phyloP scores from a whole-genome alignment of 371 early-diverging fungal species.

The Phascolomyces articulosus region DNA sequence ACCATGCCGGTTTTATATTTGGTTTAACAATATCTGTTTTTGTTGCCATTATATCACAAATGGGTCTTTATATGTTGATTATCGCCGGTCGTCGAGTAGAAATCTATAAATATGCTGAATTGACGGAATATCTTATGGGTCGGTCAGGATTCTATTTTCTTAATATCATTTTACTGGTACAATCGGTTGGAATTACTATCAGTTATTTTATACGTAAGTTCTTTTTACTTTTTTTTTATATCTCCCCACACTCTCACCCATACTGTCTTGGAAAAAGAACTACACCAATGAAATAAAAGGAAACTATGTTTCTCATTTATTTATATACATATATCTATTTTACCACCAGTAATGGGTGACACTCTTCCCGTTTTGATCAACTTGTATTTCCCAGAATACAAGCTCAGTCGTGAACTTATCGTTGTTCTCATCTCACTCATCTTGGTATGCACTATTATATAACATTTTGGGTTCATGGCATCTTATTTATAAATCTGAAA shows the following conservation, averaged over 20 bases:
- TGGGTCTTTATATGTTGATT: slow-evolving; percentile 47
- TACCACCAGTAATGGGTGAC: slow-evolving; percentile 34
- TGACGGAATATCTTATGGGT: slow-evolving; percentile 48
- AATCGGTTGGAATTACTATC: slow-evolving; percentile 37
- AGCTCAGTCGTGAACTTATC: slow-evolving; percentile 5
- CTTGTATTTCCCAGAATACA: slow-evolving; percentile 24
- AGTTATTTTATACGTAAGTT: slow-evolving; percentile 42
- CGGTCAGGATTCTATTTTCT: slow-evolving; percentile 38
- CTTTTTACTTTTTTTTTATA: background rate
- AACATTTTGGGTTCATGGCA: too few relatives aligned
- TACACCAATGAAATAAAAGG: background rate
- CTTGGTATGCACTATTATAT: slow-evolving; percentile 19
- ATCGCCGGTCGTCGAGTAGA: slow-evolving; percentile 41
- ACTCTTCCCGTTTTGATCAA: slow-evolving; percentile 42
- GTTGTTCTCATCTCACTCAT: slow-evolving; percentile 10
- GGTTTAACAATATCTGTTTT: slow-evolving; percentile 42
- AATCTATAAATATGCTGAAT: slow-evolving; percentile 44
- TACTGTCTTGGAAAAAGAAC: background rate
- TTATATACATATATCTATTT: background rate
- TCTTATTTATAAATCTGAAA: too few relatives aligned
- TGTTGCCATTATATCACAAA: slow-evolving; percentile 40
- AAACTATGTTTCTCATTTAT: too few relatives aligned
- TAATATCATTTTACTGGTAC: slow-evolving; percentile 42
- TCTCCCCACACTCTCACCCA: too few relatives aligned
- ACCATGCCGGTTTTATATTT: slow-evolving; percentile 48